phyloP scores from a whole-genome alignment of 805 yeast species.

The Lipomyces sp. region DNA sequence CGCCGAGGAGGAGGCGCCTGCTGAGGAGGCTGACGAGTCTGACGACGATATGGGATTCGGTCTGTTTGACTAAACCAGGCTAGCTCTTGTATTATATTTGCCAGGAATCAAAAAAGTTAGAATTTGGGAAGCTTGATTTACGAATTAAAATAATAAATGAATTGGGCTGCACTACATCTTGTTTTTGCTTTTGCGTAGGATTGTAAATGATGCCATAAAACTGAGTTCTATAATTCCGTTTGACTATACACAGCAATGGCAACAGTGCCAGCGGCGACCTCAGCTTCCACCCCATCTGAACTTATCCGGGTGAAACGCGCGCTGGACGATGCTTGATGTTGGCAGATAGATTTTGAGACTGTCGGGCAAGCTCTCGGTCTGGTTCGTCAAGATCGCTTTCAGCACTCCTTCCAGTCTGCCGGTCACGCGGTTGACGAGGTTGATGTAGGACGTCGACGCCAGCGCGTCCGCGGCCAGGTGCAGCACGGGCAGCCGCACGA shows the following conservation, averaged over 20 bases:
- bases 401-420: constrained; percentile 59
- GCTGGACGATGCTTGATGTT: constrained; percentile 11
- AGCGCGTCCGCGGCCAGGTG: constrained; percentile 25
- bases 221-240: too few species aligned
- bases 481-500: constrained; percentile 38
- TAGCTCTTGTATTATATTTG: background rate
- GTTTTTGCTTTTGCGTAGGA: background rate
- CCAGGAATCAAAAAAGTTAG: background rate
- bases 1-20: constrained; percentile 69
- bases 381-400: constrained; percentile 61
- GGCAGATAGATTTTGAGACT: constrained; percentile 22
- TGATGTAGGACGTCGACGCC: constrained; percentile 29
- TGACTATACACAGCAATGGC: too few species aligned
- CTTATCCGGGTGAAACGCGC: constrained; percentile 20
- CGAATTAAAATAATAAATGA: background rate
- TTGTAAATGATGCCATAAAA: too few species aligned
- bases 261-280: background rate
- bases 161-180: too few species aligned
- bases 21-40: constrained; percentile 53
- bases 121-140: background rate
- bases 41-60: constrained; percentile 97
- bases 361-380: constrained; percentile 37
- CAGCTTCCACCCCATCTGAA: constrained; percentile 18
- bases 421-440: constrained; percentile 45
- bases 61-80: constrained; percentile 74